Base-by-base conservation (phyloP, 2,329 filamentous ascomycete genomes). In the Botrytis galanthina region DNA sequence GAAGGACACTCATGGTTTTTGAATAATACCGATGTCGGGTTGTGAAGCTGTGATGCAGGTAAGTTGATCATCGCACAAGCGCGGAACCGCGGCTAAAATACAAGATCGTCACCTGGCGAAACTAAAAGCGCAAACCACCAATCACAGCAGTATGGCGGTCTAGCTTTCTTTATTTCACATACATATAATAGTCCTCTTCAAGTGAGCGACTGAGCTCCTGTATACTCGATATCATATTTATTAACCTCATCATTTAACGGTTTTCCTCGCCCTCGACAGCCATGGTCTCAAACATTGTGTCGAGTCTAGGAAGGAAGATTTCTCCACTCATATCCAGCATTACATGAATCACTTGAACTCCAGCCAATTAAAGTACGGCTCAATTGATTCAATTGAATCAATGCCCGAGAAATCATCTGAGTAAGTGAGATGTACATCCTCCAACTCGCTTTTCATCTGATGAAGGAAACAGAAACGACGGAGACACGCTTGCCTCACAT, bases 1-100 rank as follows among this genome's bases (percentile, higher is more conserved):
- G 87, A 44, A 98, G 88, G 72, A 97, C 95, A 76, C 94, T 97
- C 95, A 98, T 98, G 69, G 57, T 80, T 60, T 22, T 16, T 46
- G 32, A n/a, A 26, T 35, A 20, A 54, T 70, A 14, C 22, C 20
- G 32, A 46, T 70, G 8, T 10, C 39, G 37, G 59, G 26, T 35
- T 70, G 68, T 70, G 42, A 63, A 70, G 66, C 37, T 69, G 48
- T 57, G 48, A 69, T 69, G 66, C 66, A 42, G n/a, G 37, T 54
- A 29, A 42, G 66, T 48, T 57, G 48, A 69, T 69, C n/a, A 51
- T 57, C 48, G n/a, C 37, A 69, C 66, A 69, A 69, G 48, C 66
- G 66, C 66, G 66, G 26, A 57, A 54, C n/a, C 66, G 66, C 66
- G 66, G 66, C 66, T 69, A 69, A 57, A 57, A 57, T 26, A 59